Base-by-base conservation (phyloP, 2,329 filamentous ascomycete species). In the Neodidymelliopsis sp. region DNA sequence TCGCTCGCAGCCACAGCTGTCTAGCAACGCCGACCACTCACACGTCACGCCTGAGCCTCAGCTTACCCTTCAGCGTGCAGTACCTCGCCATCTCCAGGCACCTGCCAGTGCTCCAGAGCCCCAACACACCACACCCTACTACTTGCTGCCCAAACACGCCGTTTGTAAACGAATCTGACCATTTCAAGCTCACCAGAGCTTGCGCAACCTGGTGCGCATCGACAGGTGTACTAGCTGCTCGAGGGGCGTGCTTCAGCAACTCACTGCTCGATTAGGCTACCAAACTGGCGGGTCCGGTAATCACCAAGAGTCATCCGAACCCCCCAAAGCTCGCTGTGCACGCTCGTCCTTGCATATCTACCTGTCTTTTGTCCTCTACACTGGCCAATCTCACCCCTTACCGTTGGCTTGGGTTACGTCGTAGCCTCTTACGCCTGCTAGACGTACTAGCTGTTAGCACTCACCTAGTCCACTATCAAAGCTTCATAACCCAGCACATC, bases 141-240 rank as follows among this genome's bases (percentile, higher is more conserved):
- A 12, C n/a, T n/a, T n/a, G 28, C 34, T 30, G 37, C 56, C 54
- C 48, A 16, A 43, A 59, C 51, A 52, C 58, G 41, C 49, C 56
- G 35, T 50, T 35, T 49, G 53, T 49, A 49, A 48, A 52, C 53
- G 48, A 58, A 57, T 57, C 62, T 58, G 47, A n/a, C 45, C 25
- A 49, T 52, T 49, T 54, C 39, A 54, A 52, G 47, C 33, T 63
- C 61, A 60, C 60, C 66, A 66, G 62, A 59, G 59, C 62, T 61
- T 67, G 66, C 65, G 56, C 65, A 46, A 70, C 67, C 58, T 69
- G 23, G 65, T 65, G 62, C 58, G 56, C 57, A 67, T 69, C 67
- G 60, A 62, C 52, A 56, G 63, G 53, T 62, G 56, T 57, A 51
- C 54, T 57, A 59, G 57, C 58, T 62, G 54, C 54, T 50, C 53